Evolutionary conservation across 164 flowering plant species (phyloP).

Genomic region (Euptelea pleiosperma): DNA sequence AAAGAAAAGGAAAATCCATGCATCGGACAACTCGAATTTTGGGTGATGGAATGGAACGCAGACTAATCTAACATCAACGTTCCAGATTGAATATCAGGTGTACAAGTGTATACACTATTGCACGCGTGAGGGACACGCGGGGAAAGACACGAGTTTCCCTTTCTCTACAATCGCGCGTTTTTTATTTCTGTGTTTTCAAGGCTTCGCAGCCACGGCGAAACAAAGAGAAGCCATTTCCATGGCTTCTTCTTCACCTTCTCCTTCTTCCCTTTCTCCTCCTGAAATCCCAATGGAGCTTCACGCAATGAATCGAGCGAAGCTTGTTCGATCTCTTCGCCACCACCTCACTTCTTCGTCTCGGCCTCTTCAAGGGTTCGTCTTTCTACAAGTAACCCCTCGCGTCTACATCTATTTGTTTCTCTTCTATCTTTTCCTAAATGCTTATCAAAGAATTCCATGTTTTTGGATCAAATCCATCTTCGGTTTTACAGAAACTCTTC

Average conservation of each 20-base stretch:
- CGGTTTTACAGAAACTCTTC: neutral
- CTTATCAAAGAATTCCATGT: neutral
- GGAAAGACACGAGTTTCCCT: too few species aligned
- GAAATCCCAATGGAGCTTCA: slow-evolving; percentile 65
- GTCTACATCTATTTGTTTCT: neutral
- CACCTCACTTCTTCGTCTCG: slow-evolving; percentile 47
- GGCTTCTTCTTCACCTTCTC: slow-evolving; percentile 11
- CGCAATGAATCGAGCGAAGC: slow-evolving; percentile 54
- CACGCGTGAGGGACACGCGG: too few species aligned
- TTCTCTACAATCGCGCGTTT: too few species aligned
- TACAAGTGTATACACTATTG: too few species aligned
- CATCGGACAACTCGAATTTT: too few species aligned
- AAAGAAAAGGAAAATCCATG: too few species aligned
- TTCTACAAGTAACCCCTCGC: slow-evolving; percentile 57
- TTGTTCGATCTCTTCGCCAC: slow-evolving; percentile 52
- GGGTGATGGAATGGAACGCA: too few species aligned
- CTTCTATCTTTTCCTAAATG: neutral
- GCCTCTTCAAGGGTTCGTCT: slow-evolving; percentile 70
- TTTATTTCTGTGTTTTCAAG: too few species aligned
- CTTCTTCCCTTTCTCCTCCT: slow-evolving; percentile 62
- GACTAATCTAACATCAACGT: too few species aligned
- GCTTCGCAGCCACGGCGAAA: neutral
- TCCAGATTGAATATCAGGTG: too few species aligned
- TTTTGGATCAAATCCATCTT: neutral
- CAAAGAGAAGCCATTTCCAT: slow-evolving; percentile 10